These are phyloP conservation scores for Sugiyamaella xylanicola DNA, from an alignment of 1,139 yeast species.

Conservation along the genomic window DNA sequence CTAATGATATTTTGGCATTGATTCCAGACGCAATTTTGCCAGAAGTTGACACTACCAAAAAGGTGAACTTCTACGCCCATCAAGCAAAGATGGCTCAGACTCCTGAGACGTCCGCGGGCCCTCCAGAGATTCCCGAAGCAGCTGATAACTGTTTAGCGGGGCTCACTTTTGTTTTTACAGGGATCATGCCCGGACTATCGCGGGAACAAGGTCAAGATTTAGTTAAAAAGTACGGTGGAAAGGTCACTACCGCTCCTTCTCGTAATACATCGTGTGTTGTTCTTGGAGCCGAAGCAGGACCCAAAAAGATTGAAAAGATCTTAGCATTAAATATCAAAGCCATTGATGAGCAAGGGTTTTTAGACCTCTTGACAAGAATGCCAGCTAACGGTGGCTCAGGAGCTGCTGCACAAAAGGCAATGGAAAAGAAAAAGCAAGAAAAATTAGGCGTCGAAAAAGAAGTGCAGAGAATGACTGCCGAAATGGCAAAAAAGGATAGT, in stretches of 20 bases:
- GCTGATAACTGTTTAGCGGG: conserved; percentile 83
- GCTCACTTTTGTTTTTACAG: conserved; percentile 90
- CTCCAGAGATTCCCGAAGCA: conserved; percentile 65
- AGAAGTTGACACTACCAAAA: conserved; percentile 50
- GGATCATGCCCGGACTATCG: conserved; percentile 76
- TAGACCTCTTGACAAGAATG: conserved; percentile 71
- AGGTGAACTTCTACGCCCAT: conserved; percentile 58
- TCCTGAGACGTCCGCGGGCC: conserved; percentile 11
- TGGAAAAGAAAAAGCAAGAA: conserved; percentile 66
- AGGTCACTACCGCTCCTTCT: conserved; percentile 83
- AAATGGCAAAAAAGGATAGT: background rate
- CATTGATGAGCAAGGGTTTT: conserved; percentile 83
- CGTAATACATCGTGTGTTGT: conserved; percentile 87
- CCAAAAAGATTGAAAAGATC: conserved; percentile 85
- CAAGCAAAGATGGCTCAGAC: conserved; percentile 38
- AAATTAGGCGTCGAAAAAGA: conserved; percentile 58
- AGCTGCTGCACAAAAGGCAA: conserved; percentile 70
- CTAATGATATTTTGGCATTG: conserved; percentile 56
- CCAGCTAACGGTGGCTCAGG: conserved; percentile 93
- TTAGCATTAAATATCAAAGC: conserved; percentile 73
- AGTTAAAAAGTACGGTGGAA: conserved; percentile 91
- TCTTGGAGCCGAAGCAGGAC: conserved; percentile 95
- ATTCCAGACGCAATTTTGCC: conserved; percentile 76
- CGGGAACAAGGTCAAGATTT: conserved; percentile 73
- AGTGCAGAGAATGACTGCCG: conserved; percentile 42